Evolutionary conservation across 164 flowering plant species (phyloP).

Genomic region (Platanus orientalis): DNA sequence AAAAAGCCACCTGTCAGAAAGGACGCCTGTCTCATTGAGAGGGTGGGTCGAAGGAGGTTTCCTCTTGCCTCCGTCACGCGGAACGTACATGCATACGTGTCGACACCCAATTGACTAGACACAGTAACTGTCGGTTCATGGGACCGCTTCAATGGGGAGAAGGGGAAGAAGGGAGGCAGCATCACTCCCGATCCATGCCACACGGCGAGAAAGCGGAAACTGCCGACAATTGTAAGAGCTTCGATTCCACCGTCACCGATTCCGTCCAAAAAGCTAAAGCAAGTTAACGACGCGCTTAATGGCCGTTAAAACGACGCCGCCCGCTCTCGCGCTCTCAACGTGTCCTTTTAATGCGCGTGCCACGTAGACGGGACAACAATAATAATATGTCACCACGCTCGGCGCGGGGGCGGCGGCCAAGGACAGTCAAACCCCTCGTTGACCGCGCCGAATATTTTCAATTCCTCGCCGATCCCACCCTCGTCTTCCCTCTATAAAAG

Average conservation of each 20-base stretch:
- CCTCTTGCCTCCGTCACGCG: conserved; percentile 19
- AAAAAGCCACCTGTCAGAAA: conserved; percentile 11
- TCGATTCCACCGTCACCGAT: conserved; percentile 1
- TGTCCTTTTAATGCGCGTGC: conserved; percentile 11
- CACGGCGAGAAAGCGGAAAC: conserved; percentile 10
- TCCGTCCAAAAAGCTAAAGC: neutral
- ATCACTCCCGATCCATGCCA: conserved; percentile 13
- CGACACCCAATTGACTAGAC: conserved; percentile 1
- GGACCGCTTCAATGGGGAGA: conserved; percentile 29
- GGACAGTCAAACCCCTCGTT: conserved; percentile 38
- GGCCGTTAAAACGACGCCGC: conserved; percentile 14
- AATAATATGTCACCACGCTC: conserved; percentile 23
- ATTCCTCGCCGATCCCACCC: neutral
- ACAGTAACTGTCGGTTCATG: conserved; percentile 21
- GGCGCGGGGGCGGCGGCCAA: conserved; percentile 36
- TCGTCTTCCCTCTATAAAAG: neutral
- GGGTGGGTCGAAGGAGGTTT: neutral
- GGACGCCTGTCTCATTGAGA: conserved; percentile 6
- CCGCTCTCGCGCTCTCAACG: neutral
- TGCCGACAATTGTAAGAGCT: conserved; percentile 7
- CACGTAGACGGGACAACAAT: conserved; percentile 26
- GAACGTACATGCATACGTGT: conserved; percentile 17
- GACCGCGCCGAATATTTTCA: conserved; percentile 19
- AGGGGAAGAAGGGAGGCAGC: neutral
- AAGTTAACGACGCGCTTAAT: neutral